Evolutionary conservation across 2,329 filamentous ascomycete genomes (phyloP), one percentile per base, ranked within the genome.

Genomic region (Metarhizium rileyi): DNA sequence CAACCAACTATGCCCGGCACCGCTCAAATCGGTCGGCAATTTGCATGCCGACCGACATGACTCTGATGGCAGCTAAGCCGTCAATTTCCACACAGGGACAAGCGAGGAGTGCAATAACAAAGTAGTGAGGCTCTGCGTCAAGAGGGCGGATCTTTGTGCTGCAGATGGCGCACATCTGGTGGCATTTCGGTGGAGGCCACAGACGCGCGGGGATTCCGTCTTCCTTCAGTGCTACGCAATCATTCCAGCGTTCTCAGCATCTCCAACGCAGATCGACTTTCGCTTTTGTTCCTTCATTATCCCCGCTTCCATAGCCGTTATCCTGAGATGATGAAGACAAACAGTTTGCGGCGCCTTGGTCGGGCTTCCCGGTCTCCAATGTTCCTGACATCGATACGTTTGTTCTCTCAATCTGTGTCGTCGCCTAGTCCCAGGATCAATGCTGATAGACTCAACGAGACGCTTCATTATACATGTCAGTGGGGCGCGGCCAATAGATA

Each of bases 401-500:
- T 38, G n/a, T 38, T 47, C 38, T 50, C 48, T n/a, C 16, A 50
- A 30, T 9, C n/a, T 9, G 22, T 18, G 28, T 25, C 18, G 20
- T 45, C 42, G 8, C 49, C 48, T 12, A 50, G 55, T 6, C 52
- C 61, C 25, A 56, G 57, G 46, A 62, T 64, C 52, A 63, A 64
- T 38, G 55, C 58, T 12, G 56, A 56, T 22, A 52, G 62, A 36
- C 58, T 64, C 1, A 50, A 57, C 28, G 58, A 63, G 45, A 63
- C 59, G 23, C 57, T 64, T 53, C 67, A 60, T 55, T 56, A 56
- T 53, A 68, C 52, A 16, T 60, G 59, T 58, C 62, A 59, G 64
- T 68, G 62, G 62, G 62, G 62, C 2, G 56, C 58, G 2, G 59
- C 61, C 16, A 55, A 63, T 47, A 52, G 56, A 26, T 62, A 61